phyloP scores from a whole-genome alignment of 2,329 filamentous ascomycete species.

The Botrytis galanthina region DNA sequence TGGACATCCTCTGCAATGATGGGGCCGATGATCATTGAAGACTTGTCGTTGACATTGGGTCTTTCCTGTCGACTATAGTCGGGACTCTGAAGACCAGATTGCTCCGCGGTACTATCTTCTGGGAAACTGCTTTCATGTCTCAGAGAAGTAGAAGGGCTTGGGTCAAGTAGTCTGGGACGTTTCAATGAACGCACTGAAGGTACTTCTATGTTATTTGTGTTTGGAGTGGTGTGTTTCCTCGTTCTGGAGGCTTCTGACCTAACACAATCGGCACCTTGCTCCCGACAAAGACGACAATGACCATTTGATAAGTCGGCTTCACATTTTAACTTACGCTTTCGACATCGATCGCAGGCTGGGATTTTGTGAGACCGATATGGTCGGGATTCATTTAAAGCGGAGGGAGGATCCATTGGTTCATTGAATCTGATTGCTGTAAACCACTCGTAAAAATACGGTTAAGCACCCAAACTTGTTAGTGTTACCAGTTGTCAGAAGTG shows the following conservation, averaged over 20 bases:
- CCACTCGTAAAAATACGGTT: background rate
- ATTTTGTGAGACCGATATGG: slow-evolving; percentile 3
- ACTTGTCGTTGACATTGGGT: background rate
- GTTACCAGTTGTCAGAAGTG: background rate
- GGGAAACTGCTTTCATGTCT: background rate
- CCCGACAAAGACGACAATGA: background rate
- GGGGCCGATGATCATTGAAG: slow-evolving; percentile 52
- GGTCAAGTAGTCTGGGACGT: background rate
- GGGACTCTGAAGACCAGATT: background rate
- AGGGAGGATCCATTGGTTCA: background rate
- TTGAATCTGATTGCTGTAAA: background rate
- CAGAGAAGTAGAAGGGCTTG: background rate
- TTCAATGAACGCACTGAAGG: background rate
- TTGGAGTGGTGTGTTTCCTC: background rate
- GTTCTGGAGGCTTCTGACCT: background rate
- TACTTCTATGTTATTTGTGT: background rate
- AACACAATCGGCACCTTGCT: background rate
- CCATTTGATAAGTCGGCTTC: background rate
- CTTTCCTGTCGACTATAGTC: slow-evolving; percentile 1
- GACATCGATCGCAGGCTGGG: slow-evolving; percentile 8
- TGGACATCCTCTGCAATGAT: slow-evolving; percentile 59
- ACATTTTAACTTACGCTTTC: slow-evolving; percentile 8
- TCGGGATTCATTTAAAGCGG: background rate
- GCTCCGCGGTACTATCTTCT: background rate
- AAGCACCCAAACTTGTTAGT: background rate